phyloP scores from a whole-genome alignment of 805 yeast genomes.

The Dipodascopsis tothii region DNA sequence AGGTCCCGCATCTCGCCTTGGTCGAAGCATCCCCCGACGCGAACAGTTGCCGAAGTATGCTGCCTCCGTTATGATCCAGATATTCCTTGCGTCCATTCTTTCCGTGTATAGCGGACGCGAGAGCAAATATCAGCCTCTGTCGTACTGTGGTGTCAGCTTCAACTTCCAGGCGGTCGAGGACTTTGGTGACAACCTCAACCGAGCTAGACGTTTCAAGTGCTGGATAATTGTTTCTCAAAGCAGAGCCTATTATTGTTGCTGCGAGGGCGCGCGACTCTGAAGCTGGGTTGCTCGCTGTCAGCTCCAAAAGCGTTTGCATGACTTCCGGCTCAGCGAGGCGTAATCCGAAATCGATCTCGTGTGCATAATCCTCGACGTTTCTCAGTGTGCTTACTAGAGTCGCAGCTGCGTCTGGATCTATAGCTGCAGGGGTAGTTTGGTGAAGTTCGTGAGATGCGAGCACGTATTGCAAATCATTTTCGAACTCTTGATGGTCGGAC shows the following conservation, averaged over 20 bases:
- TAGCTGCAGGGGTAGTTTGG: background rate
- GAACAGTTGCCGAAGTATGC: constrained; percentile 13
- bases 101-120: constrained; percentile 23
- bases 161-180: constrained; percentile 9
- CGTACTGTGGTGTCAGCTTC: constrained; percentile 19
- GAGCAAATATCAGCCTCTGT: constrained; percentile 25
- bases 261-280: constrained; percentile 40
- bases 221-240: constrained; percentile 66
- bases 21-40: constrained; percentile 9
- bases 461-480: constrained; percentile 6
- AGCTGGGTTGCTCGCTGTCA: constrained; percentile 16
- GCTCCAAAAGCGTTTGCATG: constrained; percentile 18
- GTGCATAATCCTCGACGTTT: constrained; percentile 47
- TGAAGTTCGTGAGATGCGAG: background rate
- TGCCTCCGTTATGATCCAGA: constrained; percentile 15
- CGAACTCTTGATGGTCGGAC: constrained; percentile 17
- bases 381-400: constrained; percentile 4
- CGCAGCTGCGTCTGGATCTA: constrained; percentile 2
- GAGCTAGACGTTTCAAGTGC: constrained; percentile 37
- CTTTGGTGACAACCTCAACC: constrained; percentile 10
- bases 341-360: constrained; percentile 53
- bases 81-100: constrained; percentile 19
- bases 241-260: constrained; percentile 54
- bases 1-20: constrained; percentile 17
- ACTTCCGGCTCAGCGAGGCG: constrained; percentile 34